Evolutionary conservation across 345 rosid genomes (phyloP).

Genomic region (Salix koriyanagi): DNA sequence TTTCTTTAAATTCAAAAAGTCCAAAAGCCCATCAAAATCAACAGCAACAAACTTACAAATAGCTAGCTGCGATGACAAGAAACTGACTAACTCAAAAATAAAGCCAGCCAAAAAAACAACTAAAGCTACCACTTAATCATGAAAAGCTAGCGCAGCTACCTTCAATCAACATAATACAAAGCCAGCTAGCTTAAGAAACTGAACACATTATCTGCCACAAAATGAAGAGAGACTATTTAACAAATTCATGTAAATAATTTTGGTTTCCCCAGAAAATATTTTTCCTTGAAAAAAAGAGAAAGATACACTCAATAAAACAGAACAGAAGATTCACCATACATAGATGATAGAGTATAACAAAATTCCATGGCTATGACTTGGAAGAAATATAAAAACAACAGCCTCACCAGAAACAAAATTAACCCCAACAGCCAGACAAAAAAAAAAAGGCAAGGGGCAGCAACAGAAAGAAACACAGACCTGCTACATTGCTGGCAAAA

Average conservation of each 20-base stretch:
- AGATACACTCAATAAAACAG: neutral
- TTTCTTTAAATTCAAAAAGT: neutral
- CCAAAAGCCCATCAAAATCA: neutral
- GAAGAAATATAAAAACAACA: too few relatives aligned
- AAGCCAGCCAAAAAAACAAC: neutral
- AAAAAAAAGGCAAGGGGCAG: neutral
- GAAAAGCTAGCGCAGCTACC: neutral
- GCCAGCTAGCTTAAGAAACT: neutral
- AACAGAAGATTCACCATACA: neutral
- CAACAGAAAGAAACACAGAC: constrained; percentile 24
- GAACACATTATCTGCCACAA: too few relatives aligned
- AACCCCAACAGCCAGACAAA: neutral
- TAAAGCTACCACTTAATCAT: neutral
- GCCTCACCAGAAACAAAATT: neutral
- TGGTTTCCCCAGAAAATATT: neutral
- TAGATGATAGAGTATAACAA: neutral
- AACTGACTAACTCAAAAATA: neutral
- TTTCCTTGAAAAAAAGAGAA: neutral
- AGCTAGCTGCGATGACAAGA: constrained; percentile 1
- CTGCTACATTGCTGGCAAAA: constrained; percentile 99
- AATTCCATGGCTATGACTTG: too few relatives aligned
- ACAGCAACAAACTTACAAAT: neutral
- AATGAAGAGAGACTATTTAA: too few relatives aligned
- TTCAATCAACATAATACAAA: neutral
- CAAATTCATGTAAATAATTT: neutral